Base-by-base conservation (phyloP, 2,329 filamentous ascomycete genomes). In the Periconia sp. region DNA sequence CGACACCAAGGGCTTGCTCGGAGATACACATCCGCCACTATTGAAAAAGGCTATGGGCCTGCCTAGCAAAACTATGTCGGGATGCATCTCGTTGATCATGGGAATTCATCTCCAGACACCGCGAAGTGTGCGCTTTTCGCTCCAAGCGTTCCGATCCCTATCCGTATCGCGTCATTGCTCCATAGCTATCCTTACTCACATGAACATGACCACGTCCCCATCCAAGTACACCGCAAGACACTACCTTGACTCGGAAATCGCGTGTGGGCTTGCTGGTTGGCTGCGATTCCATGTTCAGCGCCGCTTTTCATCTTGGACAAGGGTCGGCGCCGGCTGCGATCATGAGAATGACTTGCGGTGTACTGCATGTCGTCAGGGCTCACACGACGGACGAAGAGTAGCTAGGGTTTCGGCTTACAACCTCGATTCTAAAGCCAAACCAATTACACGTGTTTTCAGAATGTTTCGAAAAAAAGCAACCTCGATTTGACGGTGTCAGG, bases 401-500 rank as follows among this genome's bases (percentile, higher is more conserved):
- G 10, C 19, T 19, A 3, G 17, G 5, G 17, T 17, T 7, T 23
- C 23, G 6, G 18, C 8, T 44, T 15, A 37, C 31, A 53, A 31
- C 33, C 20, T 41, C 9, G 46, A 20, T 41, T 15, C 18, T 15
- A 10, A 30, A 10, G n/a, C 35, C 19, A 30, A 19, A n/a, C 10
- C 15, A 20, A 23, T 41, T 23, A 35, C 40, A 48, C 17, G n/a
- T 5, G 10, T 37, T 37, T 37, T n/a, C 11, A n/a, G 33, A 37
- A n/a, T 27, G 23, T 27, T 27, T 27, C 23, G 15, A 37, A n/a
- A 37, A 37, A n/a, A n/a, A 37, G 33, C 15, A 37, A 37, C 11
- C 10, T 37, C 33, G 11, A 37, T 37, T 37, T 42, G 19, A 43
- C 15, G 37, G 53, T 57, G 62, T 71, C 69, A 71, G 68, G 64